Evolutionary conservation across 148 eudicot genomes (phyloP).

Genomic region (Fallopia convolvulus): DNA sequence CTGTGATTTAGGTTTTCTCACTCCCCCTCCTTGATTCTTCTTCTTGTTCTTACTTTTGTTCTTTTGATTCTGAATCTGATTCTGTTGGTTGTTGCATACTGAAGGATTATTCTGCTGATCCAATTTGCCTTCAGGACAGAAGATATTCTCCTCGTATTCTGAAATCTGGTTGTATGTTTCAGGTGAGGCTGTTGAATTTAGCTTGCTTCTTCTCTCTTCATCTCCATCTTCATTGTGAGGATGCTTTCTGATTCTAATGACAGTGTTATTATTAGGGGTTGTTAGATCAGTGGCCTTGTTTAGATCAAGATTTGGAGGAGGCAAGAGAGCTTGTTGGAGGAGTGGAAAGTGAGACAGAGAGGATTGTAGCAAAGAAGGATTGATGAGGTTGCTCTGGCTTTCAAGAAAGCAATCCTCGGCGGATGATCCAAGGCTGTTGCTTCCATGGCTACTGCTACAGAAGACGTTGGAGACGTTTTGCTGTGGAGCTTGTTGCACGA

Average conservation of each 20-base stretch:
- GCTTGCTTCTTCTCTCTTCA: constrained; percentile 24
- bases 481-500: not conserved
- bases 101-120: constrained; percentile 18
- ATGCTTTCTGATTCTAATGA: not conserved
- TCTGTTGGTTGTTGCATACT: constrained; percentile 11
- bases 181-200: constrained; percentile 8
- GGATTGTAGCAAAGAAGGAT: not conserved
- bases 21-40: not conserved
- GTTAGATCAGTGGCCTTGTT: not conserved
- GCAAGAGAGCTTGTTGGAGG: constrained; percentile 11
- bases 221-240: constrained; percentile 17
- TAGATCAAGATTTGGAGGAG: not conserved
- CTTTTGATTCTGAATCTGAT: not conserved
- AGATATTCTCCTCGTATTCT: constrained; percentile 37
- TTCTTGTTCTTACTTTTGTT: not conserved
- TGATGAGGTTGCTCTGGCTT: not conserved
- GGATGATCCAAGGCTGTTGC: not conserved
- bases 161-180: constrained; percentile 35
- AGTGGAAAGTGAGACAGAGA: constrained; percentile 9
- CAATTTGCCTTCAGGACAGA: constrained; percentile 29
- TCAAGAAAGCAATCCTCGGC: not conserved
- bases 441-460: constrained; percentile 8
- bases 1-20: not conserved
- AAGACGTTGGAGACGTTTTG: not conserved
- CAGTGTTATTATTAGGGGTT: not conserved